Base-by-base conservation (phyloP, 2,329 filamentous ascomycete species). In the Clarireedia sp. region DNA sequence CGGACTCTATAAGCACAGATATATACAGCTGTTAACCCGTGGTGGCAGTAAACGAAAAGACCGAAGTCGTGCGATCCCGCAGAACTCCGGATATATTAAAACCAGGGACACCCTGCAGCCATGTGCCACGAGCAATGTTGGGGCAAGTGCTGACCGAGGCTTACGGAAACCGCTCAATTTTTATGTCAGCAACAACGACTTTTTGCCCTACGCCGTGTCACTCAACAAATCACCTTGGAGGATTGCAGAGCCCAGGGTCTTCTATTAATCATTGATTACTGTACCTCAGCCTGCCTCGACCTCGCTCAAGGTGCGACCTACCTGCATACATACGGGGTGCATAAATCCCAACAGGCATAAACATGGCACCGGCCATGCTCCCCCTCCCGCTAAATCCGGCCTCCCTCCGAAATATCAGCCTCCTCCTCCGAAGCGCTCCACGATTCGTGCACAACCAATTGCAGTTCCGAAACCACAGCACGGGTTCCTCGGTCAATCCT, bases 401-500 rank as follows among this genome's bases (percentile, higher is more conserved):
- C 36, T 66, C 66, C 21, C 53, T 67, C 46, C 63, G 66, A 37
- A 67, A 66, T 48, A 57, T 68, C 38, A 61, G 59, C 24, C 62
- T 66, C 9, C 63, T 69, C 50, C 65, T 69, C 53, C 62, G 63
- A 24, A 60, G 61, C 17, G 64, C 67, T 5, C 66, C 67, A 21
- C 61, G 64, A 44, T 66, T 62, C 41, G 61, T 67, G 21, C 63
- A 63, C 43, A 63, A 63, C 26, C 65, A 67, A 57, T 67, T 66
- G 29, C 29, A 33, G 29, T 33, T 57, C 10, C 43, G 43, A 12
- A 12, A 26, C 4, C 23, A 24, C 19, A 46, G 43, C 58, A 65
- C 12, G 60, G 61, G 10, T 63, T 83, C 86, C 48, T 90, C 89
- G 54, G 89, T 99, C 72, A 95, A 95, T 66, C 81, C 88, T 52